phyloP scores from a whole-genome alignment of 805 yeast species.

The Nakazawaea wyomingensis region DNA sequence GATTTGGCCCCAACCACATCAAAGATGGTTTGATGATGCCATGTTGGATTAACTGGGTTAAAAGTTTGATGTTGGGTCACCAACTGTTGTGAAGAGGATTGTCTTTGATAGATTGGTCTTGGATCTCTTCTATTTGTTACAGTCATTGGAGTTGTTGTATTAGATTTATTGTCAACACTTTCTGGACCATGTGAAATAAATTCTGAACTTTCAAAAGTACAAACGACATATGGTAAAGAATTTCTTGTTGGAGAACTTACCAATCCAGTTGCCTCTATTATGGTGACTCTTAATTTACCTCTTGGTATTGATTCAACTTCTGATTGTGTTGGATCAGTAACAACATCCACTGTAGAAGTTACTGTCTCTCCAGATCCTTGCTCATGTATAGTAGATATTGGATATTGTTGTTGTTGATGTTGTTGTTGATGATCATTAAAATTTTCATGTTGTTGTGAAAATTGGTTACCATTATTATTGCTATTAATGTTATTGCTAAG shows the following conservation, averaged over 20 bases:
- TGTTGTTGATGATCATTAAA: slow-evolving; percentile 16
- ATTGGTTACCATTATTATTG: slow-evolving; percentile 8
- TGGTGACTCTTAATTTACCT: slow-evolving; percentile 78
- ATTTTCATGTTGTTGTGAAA: too few relatives aligned
- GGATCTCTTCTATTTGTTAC: slow-evolving; percentile 11
- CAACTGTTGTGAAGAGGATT: slow-evolving; percentile 36
- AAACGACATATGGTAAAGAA: slow-evolving; percentile 83
- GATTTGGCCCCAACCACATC: slow-evolving; percentile 85
- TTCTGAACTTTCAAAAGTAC: slow-evolving; percentile 89
- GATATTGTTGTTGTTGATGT: slow-evolving; percentile 15
- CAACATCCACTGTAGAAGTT: neutral
- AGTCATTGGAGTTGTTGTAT: slow-evolving; percentile 17
- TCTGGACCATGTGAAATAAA: slow-evolving; percentile 80
- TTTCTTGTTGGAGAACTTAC: slow-evolving; percentile 42
- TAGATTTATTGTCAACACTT: slow-evolving; percentile 23
- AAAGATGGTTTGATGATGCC: slow-evolving; percentile 91
- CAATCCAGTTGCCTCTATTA: slow-evolving; percentile 74
- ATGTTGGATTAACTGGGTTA: slow-evolving; percentile 58
- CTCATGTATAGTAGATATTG: slow-evolving; percentile 21
- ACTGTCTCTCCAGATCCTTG: slow-evolving; percentile 15
- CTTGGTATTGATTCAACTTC: slow-evolving; percentile 44
- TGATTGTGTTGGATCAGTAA: slow-evolving; percentile 12
- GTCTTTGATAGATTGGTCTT: slow-evolving; percentile 38
- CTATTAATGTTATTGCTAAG: slow-evolving; percentile 14
- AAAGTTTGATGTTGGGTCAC: slow-evolving; percentile 30